Percentiles rank a stretch among this genome's conserved stretches.
Conservation (phyloP, 768 basidiomycete genomes). For the Trichaptum fuscoviolaceum region DNA sequence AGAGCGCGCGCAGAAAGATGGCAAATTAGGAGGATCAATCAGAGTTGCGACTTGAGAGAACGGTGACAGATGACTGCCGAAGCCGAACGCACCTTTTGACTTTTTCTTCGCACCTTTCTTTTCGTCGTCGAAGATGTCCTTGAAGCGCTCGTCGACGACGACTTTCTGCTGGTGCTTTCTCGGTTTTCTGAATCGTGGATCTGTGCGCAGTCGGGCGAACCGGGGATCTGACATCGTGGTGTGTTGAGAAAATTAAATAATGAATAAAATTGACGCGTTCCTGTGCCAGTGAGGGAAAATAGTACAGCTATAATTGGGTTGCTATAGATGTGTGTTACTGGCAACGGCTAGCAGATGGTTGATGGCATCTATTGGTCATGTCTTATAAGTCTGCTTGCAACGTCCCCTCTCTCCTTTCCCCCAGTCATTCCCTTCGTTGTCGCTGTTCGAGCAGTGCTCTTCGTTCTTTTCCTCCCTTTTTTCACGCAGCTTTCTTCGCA, state of each 20-base stretch:
- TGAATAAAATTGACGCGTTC: conserved; percentile 6
- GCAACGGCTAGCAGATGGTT: not conserved
- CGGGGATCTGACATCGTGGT: conserved; percentile 70
- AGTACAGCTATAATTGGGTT: not conserved
- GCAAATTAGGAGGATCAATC: conserved; percentile 5
- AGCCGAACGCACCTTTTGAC: conserved; percentile 12
- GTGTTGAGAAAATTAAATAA: not conserved
- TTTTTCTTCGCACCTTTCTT: conserved; percentile 29
- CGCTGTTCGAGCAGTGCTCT: not conserved
- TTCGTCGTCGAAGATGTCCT: conserved; percentile 57
- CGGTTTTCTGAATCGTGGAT: conserved; percentile 88
- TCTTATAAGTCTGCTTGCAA: not conserved
- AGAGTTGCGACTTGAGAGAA: conserved; percentile 10
- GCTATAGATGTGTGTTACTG: not conserved
- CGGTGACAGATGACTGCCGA: conserved; percentile 24
- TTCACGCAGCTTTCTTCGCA: conserved; percentile 13
- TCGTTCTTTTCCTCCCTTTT: not conserved
- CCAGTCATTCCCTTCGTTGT: not conserved
- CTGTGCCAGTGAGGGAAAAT: conserved; percentile 7
- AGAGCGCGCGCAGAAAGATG: conserved; percentile 6
- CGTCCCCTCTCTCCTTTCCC: not conserved
- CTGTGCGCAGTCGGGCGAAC: conserved; percentile 80
- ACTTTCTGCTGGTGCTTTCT: conserved; percentile 79
- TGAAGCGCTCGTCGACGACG: conserved; percentile 89
- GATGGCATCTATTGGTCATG: conserved; percentile 1